A percentile compares a stretch with the other conserved stretches of the same genome.
phyloP scores from a whole-genome alignment of 2,329 filamentous ascomycete genomes.

The Hypoxylon sp. region DNA sequence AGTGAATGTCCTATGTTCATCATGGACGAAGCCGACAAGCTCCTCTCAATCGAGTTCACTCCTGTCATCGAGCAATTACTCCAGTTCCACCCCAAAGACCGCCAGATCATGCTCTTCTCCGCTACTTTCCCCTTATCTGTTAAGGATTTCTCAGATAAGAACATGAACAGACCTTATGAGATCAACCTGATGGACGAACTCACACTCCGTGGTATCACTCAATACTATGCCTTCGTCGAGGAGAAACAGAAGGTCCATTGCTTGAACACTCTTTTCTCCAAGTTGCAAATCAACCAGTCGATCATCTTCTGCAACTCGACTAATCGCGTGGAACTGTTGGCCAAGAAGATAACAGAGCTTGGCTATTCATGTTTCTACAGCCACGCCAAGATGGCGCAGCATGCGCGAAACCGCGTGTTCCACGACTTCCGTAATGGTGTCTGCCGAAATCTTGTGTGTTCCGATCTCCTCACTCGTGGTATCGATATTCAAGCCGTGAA shows the following conservation, averaged over 20 bases:
- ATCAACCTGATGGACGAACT: conserved; percentile 99
- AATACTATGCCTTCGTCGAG: conserved; percentile 99
- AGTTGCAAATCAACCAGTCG: conserved; percentile 99
- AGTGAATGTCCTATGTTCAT: conserved; percentile 98
- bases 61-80: conserved; percentile 97
- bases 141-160: conserved; percentile 98
- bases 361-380: conserved; percentile 99
- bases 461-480: conserved; percentile 95
- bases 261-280: conserved; percentile 98
- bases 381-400: conserved; percentile 97
- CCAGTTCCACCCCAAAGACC: conserved; percentile 95
- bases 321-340: conserved; percentile 95
- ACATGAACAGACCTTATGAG: conserved; percentile 96
- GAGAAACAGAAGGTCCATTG: conserved; percentile 99
- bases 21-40: conserved; percentile 99
- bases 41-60: conserved; percentile 96
- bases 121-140: conserved; percentile 98
- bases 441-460: conserved; percentile 98
- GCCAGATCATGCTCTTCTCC: conserved; percentile 99
- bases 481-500: conserved; percentile 99
- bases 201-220: conserved; percentile 96
- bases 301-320: conserved; percentile 99
- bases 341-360: conserved; percentile 99
- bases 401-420: conserved; percentile 97
- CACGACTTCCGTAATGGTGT: conserved; percentile 99